A percentile compares a stretch with the other conserved stretches of the same genome.
phyloP scores from a whole-genome alignment of 176 grass and related monocot genomes.

The Oryza meridionalis region DNA sequence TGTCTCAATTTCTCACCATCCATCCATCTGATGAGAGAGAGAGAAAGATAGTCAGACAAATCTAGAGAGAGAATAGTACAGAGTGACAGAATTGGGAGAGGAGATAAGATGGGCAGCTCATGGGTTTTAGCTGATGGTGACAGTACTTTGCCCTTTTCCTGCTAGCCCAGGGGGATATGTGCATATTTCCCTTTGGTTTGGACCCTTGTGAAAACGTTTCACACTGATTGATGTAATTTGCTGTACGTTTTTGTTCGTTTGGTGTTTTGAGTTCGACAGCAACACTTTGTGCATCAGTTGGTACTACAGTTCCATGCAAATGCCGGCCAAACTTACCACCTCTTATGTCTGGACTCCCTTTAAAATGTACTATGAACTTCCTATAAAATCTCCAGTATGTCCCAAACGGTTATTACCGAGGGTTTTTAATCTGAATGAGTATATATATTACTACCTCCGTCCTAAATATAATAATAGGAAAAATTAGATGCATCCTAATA shows the following conservation, averaged over 20 bases:
- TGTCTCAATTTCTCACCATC: conserved; percentile 39
- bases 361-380: not conserved
- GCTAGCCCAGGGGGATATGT: not conserved
- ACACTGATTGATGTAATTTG: not conserved
- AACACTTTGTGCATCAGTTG: not conserved
- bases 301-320: not conserved
- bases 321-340: not conserved
- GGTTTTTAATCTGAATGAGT: no score
- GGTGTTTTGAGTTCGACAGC: conserved; percentile 18
- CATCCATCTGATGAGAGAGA: not conserved
- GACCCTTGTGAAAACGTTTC: conserved; percentile 26
- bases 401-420: no score
- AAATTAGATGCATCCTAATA: no score
- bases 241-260: not conserved
- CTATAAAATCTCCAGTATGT: no score
- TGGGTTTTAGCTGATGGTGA: conserved; percentile 41
- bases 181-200: conserved; percentile 12
- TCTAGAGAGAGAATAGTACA: not conserved
- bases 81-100: conserved; percentile 4
- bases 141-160: conserved; percentile 17
- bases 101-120: conserved; percentile 39
- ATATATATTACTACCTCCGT: not conserved
- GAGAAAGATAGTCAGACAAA: not conserved
- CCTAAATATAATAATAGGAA: no score
- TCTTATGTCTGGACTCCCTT: not conserved